Evolutionary conservation across 768 basidiomycete species (phyloP).

Genomic region (Mycena maculata): DNA sequence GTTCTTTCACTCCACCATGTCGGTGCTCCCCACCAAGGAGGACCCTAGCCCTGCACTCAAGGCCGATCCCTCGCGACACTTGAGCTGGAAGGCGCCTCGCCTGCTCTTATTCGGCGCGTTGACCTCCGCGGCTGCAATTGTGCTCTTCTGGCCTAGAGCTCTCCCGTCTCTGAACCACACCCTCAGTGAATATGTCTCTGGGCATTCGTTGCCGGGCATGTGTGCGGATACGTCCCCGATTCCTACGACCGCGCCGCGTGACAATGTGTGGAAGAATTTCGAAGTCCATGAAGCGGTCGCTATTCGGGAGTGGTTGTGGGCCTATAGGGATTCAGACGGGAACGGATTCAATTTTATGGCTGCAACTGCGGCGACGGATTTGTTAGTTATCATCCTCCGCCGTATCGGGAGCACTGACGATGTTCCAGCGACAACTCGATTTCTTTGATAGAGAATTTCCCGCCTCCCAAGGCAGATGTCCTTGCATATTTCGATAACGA

Average conservation of each 20-base stretch:
- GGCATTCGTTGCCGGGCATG: constrained; percentile 9
- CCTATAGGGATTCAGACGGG: constrained; percentile 22
- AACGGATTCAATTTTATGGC: constrained; percentile 20
- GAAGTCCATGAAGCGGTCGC: constrained; percentile 31
- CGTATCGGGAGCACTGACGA: background rate
- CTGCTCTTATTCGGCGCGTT: constrained; percentile 18
- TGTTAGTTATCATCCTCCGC: constrained; percentile 6
- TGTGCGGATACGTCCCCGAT: constrained; percentile 32
- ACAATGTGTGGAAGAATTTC: constrained; percentile 35
- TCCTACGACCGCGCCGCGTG: constrained; percentile 19
- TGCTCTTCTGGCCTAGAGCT: constrained; percentile 15
- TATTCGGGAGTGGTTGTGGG: constrained; percentile 30
- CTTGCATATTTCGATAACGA: constrained; percentile 29
- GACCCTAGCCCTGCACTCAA: background rate
- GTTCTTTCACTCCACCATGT: constrained; percentile 18
- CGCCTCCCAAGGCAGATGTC: constrained; percentile 30
- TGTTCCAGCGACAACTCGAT: constrained; percentile 30
- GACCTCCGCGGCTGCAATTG: constrained; percentile 8
- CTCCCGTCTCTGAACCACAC: constrained; percentile 7
- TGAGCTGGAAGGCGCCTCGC: constrained; percentile 18
- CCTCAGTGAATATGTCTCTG: background rate
- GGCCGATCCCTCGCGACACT: background rate
- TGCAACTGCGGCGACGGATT: constrained; percentile 25
- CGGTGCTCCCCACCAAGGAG: constrained; percentile 19
- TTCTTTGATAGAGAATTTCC: constrained; percentile 30